Base-by-base conservation (phyloP, 2,329 filamentous ascomycete genomes). In the Dendryphion nanum region DNA sequence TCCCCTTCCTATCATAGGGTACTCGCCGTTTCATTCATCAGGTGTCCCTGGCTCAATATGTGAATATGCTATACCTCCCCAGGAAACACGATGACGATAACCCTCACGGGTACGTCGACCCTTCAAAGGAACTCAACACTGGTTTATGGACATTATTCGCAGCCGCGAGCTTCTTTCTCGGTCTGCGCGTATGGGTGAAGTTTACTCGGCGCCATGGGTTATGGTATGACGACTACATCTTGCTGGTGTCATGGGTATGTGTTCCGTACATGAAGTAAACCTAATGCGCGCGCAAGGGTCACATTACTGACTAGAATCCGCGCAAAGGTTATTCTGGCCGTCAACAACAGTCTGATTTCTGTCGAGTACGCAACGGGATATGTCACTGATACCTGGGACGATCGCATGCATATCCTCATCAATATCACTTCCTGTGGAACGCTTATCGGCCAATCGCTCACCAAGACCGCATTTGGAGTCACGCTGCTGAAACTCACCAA, bases 321-420 rank as follows among this genome's bases (percentile, higher is more conserved):
- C n/a, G 18, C 15, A 3, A 18, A 73, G 73, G 23, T 62, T 6
- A 50, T 75, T 4, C 61, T 74, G 4, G 54, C 72, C n/a, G 53
- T 56, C 24, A 75, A 71, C 51, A 66, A 76, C 42, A 66, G 54
- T 33, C 48, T 76, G 13, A 76, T 76, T 37, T 53, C 70, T 1
- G 45, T 69, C 33, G 60, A 76, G 41, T 77, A 71, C 39, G 71
- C 68, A 5, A 75, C 68, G 6, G 74, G 73, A 35, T 76, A 76
- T 43, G 66, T 74, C 4, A 53, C 61, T 1, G 53, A 70, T n/a
- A 50, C 59, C 14, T 77, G 74, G 74, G 69, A 72, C 41, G 71
- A 75, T 44, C 67, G 66, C 37, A 76, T 76, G 73, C 72, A 74
- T 49, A 75, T 76, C 45, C 59, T 77, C 38, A 75, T 77, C 63